Conservation (phyloP, 805 yeast genomes). For the Lipomyces orientalis region DNA sequence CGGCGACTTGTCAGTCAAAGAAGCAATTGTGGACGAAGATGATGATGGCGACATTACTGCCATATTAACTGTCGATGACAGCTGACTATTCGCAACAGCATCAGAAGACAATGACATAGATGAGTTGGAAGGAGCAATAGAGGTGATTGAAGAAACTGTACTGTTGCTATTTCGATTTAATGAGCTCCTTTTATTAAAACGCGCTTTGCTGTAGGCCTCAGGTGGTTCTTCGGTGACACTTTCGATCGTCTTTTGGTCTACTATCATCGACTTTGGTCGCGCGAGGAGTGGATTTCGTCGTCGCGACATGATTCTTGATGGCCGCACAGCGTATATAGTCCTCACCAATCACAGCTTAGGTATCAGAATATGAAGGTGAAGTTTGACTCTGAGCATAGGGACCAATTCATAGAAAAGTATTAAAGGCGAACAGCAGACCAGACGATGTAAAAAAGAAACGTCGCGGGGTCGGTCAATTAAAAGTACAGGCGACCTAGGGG, state of each 20-base stretch:
- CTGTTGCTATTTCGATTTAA: not conserved
- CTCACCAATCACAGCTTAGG: not conserved
- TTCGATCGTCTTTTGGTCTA: constrained; percentile 14
- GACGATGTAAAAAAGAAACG: too few relatives aligned
- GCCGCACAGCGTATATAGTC: not conserved
- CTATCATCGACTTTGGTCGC: constrained; percentile 29
- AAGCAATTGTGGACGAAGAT: constrained; percentile 3
- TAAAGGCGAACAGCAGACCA: too few relatives aligned
- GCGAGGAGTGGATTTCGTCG: constrained; percentile 24
- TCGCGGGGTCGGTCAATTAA: too few relatives aligned
- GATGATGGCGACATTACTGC: constrained; percentile 1
- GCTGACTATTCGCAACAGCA: not conserved
- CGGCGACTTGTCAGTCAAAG: not conserved
- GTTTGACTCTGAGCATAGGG: not conserved
- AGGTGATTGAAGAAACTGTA: not conserved
- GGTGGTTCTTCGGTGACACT: constrained; percentile 3
- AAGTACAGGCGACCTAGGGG: too few relatives aligned
- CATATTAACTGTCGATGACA: not conserved
- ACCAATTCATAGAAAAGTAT: too few relatives aligned
- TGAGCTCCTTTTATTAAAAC: not conserved
- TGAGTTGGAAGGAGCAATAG: not conserved
- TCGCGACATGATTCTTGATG: constrained; percentile 16
- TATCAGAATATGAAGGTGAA: not conserved
- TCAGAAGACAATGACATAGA: constrained; percentile 1
- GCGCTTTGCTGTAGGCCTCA: not conserved